A percentile compares a stretch with the other conserved stretches of the same genome.
phyloP scores from a whole-genome alignment of 768 basidiomycete genomes.

The Nevesoporus exiguus region DNA sequence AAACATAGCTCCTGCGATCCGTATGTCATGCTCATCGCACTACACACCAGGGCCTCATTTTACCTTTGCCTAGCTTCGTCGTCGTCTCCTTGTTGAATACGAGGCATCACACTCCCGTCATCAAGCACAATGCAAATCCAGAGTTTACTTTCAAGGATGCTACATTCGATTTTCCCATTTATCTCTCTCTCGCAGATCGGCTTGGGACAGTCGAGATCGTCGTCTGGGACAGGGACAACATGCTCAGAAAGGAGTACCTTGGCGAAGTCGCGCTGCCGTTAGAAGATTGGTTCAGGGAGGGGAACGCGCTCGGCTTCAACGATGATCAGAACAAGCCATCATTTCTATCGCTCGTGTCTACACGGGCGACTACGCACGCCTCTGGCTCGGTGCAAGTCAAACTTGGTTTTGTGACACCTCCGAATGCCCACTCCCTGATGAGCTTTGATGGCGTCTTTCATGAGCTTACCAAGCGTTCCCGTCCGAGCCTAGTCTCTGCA shows the following conservation, averaged over 20 bases:
- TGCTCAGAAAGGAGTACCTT: slow-evolving; percentile 84
- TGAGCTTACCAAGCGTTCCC: slow-evolving; percentile 60
- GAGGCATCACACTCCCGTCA: slow-evolving; percentile 68
- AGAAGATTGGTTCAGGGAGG: slow-evolving; percentile 72
- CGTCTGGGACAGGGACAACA: slow-evolving; percentile 90
- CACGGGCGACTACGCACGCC: slow-evolving; percentile 44
- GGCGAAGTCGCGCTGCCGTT: slow-evolving; percentile 80
- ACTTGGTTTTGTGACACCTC: slow-evolving; percentile 52
- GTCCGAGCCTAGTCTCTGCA: slow-evolving; percentile 67
- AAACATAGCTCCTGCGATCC: slow-evolving; percentile 73
- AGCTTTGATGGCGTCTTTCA: slow-evolving; percentile 59
- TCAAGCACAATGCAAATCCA: slow-evolving; percentile 71
- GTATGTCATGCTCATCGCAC: slow-evolving; percentile 41
- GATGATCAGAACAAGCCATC: slow-evolving; percentile 63
- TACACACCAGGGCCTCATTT: neutral
- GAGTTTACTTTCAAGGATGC: slow-evolving; percentile 62
- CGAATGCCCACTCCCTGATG: slow-evolving; percentile 42
- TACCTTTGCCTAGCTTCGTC: slow-evolving; percentile 51
- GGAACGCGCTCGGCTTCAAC: slow-evolving; percentile 48
- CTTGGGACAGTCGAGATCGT: slow-evolving; percentile 80
- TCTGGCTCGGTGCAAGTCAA: slow-evolving; percentile 58
- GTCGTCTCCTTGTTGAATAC: slow-evolving; percentile 58
- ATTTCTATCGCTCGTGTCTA: slow-evolving; percentile 44
- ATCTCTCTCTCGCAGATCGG: slow-evolving; percentile 67
- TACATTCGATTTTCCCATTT: slow-evolving; percentile 88